Base-by-base conservation (phyloP, 1,284 basidiomycete species). In the Gymnopus androsaceus region DNA sequence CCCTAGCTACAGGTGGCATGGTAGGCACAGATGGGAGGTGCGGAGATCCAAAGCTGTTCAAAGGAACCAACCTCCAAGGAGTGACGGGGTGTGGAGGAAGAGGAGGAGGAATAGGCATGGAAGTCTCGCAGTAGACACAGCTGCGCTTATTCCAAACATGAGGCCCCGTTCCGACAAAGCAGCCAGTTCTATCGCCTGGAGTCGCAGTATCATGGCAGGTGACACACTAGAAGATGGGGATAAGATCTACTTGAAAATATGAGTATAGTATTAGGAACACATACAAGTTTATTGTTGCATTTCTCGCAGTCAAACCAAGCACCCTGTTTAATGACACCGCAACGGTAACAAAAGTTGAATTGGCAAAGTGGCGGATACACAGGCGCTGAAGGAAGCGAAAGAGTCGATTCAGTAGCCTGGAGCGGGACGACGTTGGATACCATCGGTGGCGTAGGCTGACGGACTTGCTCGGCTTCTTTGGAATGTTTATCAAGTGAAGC, bases 231-330 rank as follows among this genome's bases (percentile, higher is more conserved):
- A 48, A 46, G 33, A 36, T 50, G 53, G 40, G 49, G 28, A 46
- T 46, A 8, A 46, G 12, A 40, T 19, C 37, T 12, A 37, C n/a
- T 27, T 27, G 21, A 19, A 27, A 6, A 25, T 45, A 42, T n/a
- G 21, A 8, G 33, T 40, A 17, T 23, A 17, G 17, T 23, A 31
- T 23, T 14, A 23, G 53, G 25, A 23, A 36, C 44, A 59, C 72
- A 61, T 57, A 77, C 74, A 51, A 71, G 60, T 31, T 68, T 57
- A 54, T 63, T 52, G 56, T 67, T 63, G 56, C 80, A 82, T 58
- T 71, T 70, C 30, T 66, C 62, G 60, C 81, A 82, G 27, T 70
- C 70, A 60, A 71, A 76, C 75, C 75, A 77, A 5, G 69, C 63
- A 17, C 69, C 71, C 21, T 63, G 62, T 52, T 73, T 71, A 49